These are phyloP conservation scores for Choanephora cucurbitarum DNA, from an alignment of 371 early-diverging fungal genomes.

Conservation along the genomic window DNA sequence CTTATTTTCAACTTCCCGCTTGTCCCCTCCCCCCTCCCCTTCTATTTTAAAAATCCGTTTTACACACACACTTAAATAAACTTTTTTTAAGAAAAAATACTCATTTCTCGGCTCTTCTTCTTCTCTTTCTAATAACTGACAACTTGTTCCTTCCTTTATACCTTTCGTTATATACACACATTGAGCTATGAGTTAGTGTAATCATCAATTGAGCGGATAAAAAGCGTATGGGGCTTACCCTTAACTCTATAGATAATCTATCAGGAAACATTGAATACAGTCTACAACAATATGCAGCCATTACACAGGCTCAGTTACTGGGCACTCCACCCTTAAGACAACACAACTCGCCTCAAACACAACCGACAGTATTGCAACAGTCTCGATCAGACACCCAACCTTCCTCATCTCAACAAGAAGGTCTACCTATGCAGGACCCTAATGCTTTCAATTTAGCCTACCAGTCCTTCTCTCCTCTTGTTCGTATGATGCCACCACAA, in stretches of 20 bases:
- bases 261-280: conserved; percentile 23
- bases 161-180: too few species aligned
- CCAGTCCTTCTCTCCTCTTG: conserved; percentile 32
- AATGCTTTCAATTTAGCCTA: conserved; percentile 14
- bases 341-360: not conserved
- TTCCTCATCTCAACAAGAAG: conserved; percentile 1
- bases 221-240: not conserved
- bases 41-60: too few species aligned
- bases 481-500: conserved; percentile 26
- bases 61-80: too few species aligned
- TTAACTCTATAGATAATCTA: conserved; percentile 20
- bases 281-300: conserved; percentile 24
- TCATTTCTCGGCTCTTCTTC: too few species aligned
- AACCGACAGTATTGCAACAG: not conserved
- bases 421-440: conserved; percentile 6
- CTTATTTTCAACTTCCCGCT: too few species aligned
- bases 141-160: too few species aligned
- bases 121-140: too few species aligned
- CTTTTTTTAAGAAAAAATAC: too few species aligned
- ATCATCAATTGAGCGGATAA: not conserved
- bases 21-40: too few species aligned
- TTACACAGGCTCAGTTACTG: conserved; percentile 22
- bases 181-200: too few species aligned
- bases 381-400: not conserved
- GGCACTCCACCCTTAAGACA: conserved; percentile 3